Base-by-base conservation (phyloP, 371 early-diverging fungal species). In the Amoeboaphelidium protococcarum region DNA sequence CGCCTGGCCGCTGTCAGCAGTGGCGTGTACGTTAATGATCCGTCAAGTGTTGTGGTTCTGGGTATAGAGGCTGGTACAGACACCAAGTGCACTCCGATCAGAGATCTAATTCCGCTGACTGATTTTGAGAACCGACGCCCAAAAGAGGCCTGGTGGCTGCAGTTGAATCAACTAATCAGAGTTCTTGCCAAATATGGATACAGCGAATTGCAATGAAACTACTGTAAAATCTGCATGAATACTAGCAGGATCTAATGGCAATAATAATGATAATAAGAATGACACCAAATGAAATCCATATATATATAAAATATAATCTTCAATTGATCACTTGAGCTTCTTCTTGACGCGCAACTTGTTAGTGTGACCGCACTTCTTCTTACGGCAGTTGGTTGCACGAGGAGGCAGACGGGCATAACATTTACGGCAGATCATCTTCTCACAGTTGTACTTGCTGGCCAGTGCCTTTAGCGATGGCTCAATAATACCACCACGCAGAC, bases 331-430 rank as follows among this genome's bases (percentile, higher is more conserved):
- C 37, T 59, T 72, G 54, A 72, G 55, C 78, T 86, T 86, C 86
- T 89, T 88, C 83, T 88, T 88, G 71, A 79, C 76, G 70, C 96
- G 90, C 62, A 96, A 81, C 73, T 96, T 95, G 80, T 84, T 92
- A 66, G 84, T 74, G 78, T 91, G 92, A 52, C 98, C 97, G 67
- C 98, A 97, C 81, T 91, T 89, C 79, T 82, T 87, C 91, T 98
- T 98, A 60, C 98, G 81, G 80, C 98, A 98, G 88, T 95, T 95
- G 69, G 91, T 90, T 57, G 98, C 98, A 73, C 95, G 87, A 56
- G 90, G 90, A 52, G 94, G 96, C 53, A 94, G 82, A 66, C 95
- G 88, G 53, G 98, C 97, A 67, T 98, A 98, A 74, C 98, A 89
- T 72, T 52, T 60, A 66, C 96, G 85, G 86, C 96, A 95, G 61